Conservation (phyloP, 2,329 filamentous ascomycete genomes). For the Phyllosticta citrichinensis region DNA sequence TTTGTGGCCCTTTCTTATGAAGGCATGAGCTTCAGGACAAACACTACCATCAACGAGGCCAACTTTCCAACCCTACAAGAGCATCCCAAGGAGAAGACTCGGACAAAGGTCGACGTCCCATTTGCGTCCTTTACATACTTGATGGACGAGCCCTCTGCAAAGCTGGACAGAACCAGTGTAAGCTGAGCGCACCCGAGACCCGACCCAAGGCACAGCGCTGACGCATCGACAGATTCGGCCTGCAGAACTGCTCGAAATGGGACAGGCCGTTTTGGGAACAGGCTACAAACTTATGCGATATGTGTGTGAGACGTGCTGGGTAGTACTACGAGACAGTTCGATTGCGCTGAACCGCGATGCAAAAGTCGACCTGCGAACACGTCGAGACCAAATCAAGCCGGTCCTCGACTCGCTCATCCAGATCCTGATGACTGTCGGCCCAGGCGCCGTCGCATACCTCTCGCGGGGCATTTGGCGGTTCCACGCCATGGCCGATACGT, state of each 20-base stretch:
- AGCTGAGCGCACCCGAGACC: too few relatives aligned
- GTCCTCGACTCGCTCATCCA: neutral
- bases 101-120: neutral
- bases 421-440: neutral
- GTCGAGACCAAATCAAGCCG: neutral
- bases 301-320: neutral
- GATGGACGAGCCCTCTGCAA: too few relatives aligned
- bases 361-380: neutral
- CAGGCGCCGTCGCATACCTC: neutral
- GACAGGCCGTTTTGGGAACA: too few relatives aligned
- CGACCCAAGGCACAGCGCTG: too few relatives aligned
- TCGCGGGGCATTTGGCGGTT: neutral
- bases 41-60: neutral
- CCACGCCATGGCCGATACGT: neutral
- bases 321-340: neutral
- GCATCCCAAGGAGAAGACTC: neutral
- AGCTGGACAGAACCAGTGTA: too few relatives aligned
- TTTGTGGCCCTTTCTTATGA: neutral
- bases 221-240: too few relatives aligned
- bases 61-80: neutral
- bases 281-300: too few relatives aligned
- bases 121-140: neutral
- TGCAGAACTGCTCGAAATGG: too few relatives aligned
- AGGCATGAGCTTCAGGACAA: neutral
- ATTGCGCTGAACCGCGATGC: neutral